Evolutionary conservation across 2,329 filamentous ascomycete species (phyloP), one percentile per base, ranked within the genome.

Genomic region (Fusarium sulawesiense): DNA sequence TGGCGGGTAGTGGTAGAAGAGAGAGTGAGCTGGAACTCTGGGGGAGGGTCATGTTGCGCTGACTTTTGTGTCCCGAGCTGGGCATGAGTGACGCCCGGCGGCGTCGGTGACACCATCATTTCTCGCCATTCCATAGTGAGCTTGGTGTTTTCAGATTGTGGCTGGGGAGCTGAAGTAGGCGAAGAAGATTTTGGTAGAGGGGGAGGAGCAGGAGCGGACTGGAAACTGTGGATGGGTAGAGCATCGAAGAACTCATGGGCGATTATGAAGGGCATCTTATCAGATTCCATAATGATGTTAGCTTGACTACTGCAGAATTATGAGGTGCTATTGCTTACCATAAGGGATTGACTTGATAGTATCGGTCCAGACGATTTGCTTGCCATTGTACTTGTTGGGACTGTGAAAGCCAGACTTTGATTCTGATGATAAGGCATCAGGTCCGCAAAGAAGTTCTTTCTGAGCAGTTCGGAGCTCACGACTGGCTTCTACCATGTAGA

Each of bases 201-300:
- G 32, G 58, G 32, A 29, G 83, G 78, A 13, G 80, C 79, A 8
- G 80, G 78, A 53, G 95, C 86, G 16, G 93, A 91, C 79, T 98
- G 92, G 78, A 99, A 99, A 65, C 93, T 91, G 79, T 99, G 94
- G 73, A 99, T 98, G 34, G 96, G 96, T 1, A 99, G 89, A 4
- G 96, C 96, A 74, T 99, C 96, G 82, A 99, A 99, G 85, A 99
- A 98, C 78, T 99, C 96, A 79, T 99, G 96, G 7, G 96, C 96
- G 50, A 98, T 88, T 65, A 99, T 97, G 79, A 98, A 97, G 1
- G 96, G 95, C 23, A 90, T 92, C 77, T 92, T 92, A 64, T 87
- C 85, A 23, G 89, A 81, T 65, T 88, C 89, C 91, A 25, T 10
- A 9, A 55, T 51, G 13, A 21, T 30, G 23, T 60, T 27, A 64